A percentile compares a stretch with the other conserved stretches of the same genome.
Evolutionary conservation across 305 asterid species (phyloP).

Genomic region (Ruellia speciosa): DNA sequence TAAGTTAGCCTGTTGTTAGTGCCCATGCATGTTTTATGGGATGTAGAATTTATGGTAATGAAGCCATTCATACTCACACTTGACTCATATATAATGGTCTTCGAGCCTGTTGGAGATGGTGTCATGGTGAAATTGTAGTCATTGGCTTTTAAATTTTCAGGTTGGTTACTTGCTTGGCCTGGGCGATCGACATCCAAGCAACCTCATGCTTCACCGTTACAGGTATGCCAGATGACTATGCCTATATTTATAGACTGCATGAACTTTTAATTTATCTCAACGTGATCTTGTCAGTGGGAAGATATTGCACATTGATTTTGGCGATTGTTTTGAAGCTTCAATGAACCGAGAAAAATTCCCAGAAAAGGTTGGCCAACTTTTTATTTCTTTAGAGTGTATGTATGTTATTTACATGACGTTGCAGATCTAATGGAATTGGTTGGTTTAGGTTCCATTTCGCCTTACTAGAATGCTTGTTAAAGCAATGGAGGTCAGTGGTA

Average conservation of each 20-base stretch:
- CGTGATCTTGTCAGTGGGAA: constrained; percentile 63
- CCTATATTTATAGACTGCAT: constrained; percentile 14
- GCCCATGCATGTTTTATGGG: not conserved
- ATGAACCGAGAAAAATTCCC: constrained; percentile 99
- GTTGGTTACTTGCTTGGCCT: constrained; percentile 97
- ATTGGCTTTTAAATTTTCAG: constrained; percentile 32
- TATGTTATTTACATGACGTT: not conserved
- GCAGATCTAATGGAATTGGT: constrained; percentile 17
- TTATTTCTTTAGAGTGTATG: not conserved
- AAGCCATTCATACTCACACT: not conserved
- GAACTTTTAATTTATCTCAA: constrained; percentile 18
- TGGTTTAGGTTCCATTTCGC: constrained; percentile 92
- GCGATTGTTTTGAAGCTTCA: constrained; percentile 99
- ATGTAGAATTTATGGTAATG: not conserved
- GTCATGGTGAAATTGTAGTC: constrained; percentile 6
- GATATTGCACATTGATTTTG: constrained; percentile 95
- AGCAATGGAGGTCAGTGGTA: constrained; percentile 99
- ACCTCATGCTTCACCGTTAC: constrained; percentile 92
- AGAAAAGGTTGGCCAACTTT: constrained; percentile 59
- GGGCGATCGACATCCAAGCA: constrained; percentile 99
- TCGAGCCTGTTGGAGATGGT: constrained; percentile 1
- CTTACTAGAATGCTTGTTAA: constrained; percentile 98
- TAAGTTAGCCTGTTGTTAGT: not conserved
- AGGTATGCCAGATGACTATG: constrained; percentile 37
- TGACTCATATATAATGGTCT: constrained; percentile 3